phyloP scores from a whole-genome alignment of 345 rosid genomes.

The Streptanthus diversifolius region DNA sequence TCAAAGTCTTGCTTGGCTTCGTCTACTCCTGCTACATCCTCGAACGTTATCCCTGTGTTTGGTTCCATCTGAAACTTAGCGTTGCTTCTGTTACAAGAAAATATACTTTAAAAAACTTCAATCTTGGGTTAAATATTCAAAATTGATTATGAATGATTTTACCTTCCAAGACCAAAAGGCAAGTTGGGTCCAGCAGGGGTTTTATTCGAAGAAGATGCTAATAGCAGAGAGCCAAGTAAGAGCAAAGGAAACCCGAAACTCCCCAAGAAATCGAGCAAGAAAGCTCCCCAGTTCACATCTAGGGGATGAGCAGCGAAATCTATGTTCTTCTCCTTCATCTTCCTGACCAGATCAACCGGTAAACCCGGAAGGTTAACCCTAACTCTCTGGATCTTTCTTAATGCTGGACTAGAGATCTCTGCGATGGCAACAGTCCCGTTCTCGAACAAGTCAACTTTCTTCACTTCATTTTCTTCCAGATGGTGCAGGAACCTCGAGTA shows the following conservation, averaged over 20 bases:
- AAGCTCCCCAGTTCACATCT: slow-evolving; percentile 46
- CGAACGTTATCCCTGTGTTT: slow-evolving; percentile 68
- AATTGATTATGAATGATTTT: not conserved
- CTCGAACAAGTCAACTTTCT: slow-evolving; percentile 71
- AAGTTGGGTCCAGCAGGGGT: slow-evolving; percentile 55
- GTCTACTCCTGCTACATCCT: slow-evolving; percentile 80
- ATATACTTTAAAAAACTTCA: not conserved
- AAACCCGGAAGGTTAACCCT: slow-evolving; percentile 62
- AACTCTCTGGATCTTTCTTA: slow-evolving; percentile 59
- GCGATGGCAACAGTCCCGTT: slow-evolving; percentile 63
- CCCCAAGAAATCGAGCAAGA: slow-evolving; percentile 47
- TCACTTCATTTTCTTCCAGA: slow-evolving; percentile 52
- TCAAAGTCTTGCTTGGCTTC: slow-evolving; percentile 85
- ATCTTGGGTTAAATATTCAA: not conserved
- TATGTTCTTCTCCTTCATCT: slow-evolving; percentile 58
- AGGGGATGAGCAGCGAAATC: slow-evolving; percentile 65
- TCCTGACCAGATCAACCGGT: slow-evolving; percentile 53
- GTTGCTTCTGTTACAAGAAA: slow-evolving; percentile 50
- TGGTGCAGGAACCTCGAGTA: slow-evolving; percentile 62
- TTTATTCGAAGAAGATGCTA: slow-evolving; percentile 39
- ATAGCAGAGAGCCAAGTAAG: slow-evolving; percentile 52
- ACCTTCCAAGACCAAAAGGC: slow-evolving; percentile 79
- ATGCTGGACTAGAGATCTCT: slow-evolving; percentile 50
- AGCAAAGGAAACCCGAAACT: slow-evolving; percentile 64
- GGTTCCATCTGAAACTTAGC: slow-evolving; percentile 84